Percentiles rank a stretch among this genome's conserved stretches.
Conservation (phyloP, 164 flowering plant species). For the Brasenia schreberi region DNA sequence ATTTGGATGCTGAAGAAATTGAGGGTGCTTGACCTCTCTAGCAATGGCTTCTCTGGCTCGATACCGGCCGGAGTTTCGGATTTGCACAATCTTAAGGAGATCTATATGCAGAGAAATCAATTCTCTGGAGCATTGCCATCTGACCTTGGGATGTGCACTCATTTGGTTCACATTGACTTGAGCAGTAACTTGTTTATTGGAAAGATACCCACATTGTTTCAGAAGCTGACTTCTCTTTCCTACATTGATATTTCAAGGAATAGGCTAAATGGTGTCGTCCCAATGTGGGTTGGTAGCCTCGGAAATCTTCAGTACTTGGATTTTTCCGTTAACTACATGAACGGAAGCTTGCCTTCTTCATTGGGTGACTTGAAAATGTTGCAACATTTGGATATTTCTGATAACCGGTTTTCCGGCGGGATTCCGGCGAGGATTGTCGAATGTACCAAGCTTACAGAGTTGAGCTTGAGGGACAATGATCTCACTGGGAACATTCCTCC, state of each 20-base stretch:
- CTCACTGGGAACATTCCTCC: slow-evolving; percentile 67
- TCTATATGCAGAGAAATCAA: slow-evolving; percentile 37
- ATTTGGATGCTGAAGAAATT: slow-evolving; percentile 45
- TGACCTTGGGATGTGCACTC: slow-evolving; percentile 68
- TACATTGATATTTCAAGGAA: slow-evolving; percentile 37
- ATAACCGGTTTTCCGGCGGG: slow-evolving; percentile 40
- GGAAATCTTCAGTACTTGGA: slow-evolving; percentile 40
- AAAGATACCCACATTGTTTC: slow-evolving; percentile 38
- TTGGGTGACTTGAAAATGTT: slow-evolving; percentile 47
- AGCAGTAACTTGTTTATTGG: slow-evolving; percentile 48
- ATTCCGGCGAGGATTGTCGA: slow-evolving; percentile 38
- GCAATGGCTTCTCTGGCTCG: slow-evolving; percentile 45
- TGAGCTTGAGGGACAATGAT: slow-evolving; percentile 36
- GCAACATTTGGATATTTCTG: slow-evolving; percentile 30
- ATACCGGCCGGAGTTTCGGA: slow-evolving; percentile 38
- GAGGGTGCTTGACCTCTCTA: slow-evolving; percentile 56
- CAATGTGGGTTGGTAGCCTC: slow-evolving; percentile 53
- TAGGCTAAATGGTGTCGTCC: slow-evolving; percentile 40
- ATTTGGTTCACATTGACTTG: slow-evolving; percentile 40
- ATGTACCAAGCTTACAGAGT: slow-evolving; percentile 30
- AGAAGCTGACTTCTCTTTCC: slow-evolving; percentile 24
- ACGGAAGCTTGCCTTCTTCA: slow-evolving; percentile 45
- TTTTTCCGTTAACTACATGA: slow-evolving; percentile 40
- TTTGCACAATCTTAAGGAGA: slow-evolving; percentile 52
- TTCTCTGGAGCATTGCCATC: slow-evolving; percentile 55